phyloP scores from a whole-genome alignment of 2,329 filamentous ascomycete species.

The Microcyclospora tardicrescens region DNA sequence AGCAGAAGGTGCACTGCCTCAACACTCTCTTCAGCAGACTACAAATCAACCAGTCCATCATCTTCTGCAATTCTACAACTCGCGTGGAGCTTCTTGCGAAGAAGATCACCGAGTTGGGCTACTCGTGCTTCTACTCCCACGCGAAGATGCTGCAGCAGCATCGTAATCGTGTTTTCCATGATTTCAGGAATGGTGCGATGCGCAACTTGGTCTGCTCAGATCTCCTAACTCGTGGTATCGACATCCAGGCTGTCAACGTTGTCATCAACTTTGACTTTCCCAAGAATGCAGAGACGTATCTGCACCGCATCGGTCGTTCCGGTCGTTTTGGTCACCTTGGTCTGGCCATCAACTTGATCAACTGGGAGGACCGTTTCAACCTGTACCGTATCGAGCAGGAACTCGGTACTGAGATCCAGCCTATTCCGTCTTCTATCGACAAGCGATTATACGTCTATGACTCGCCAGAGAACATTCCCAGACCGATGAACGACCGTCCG shows the following conservation, averaged over 20 bases:
- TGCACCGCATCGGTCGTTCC: slow-evolving; percentile 95
- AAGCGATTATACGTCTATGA: slow-evolving; percentile 98
- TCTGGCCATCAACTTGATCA: slow-evolving; percentile 97
- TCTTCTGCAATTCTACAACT: slow-evolving; percentile 99
- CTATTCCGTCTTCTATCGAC: slow-evolving; percentile 90
- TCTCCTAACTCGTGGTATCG: slow-evolving; percentile 92
- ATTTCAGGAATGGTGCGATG: slow-evolving; percentile 95
- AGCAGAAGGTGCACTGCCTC: slow-evolving; percentile 96
- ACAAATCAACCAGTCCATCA: slow-evolving; percentile 99
- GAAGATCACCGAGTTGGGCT: slow-evolving; percentile 97
- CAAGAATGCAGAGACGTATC: slow-evolving; percentile 97
- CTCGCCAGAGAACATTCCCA: slow-evolving; percentile 84
- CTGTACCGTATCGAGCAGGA: slow-evolving; percentile 98
- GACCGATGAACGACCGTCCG: slow-evolving; percentile 52
- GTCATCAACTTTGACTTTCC: slow-evolving; percentile 99
- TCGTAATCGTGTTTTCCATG: slow-evolving; percentile 96
- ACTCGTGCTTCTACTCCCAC: slow-evolving; percentile 99
- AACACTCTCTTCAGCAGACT: slow-evolving; percentile 98
- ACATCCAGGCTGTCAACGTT: slow-evolving; percentile 98
- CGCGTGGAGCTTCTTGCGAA: slow-evolving; percentile 94
- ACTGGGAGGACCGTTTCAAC: slow-evolving; percentile 98
- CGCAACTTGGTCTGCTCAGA: slow-evolving; percentile 97
- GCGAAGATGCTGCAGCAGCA: slow-evolving; percentile 95
- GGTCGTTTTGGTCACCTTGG: slow-evolving; percentile 94
- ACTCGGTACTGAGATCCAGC: slow-evolving; percentile 89